These are phyloP conservation scores for Daldinia grandis DNA, from an alignment of 495 filamentous ascomycete genomes.

Conservation along the genomic window DNA sequence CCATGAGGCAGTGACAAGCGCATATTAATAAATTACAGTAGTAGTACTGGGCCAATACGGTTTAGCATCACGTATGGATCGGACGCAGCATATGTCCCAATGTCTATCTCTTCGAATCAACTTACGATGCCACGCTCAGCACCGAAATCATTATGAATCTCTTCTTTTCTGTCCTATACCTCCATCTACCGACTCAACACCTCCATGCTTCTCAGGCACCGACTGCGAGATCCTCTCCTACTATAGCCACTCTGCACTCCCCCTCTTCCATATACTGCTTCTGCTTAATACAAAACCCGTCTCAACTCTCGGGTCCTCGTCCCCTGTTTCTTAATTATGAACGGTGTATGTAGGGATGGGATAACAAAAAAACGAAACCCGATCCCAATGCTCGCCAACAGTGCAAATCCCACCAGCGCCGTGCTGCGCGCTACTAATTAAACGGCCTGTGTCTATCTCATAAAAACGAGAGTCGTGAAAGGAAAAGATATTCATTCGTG, in stretches of 20 bases:
- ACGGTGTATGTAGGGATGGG: constrained; percentile 44
- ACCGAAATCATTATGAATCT: constrained; percentile 37
- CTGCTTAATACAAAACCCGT: constrained; percentile 37
- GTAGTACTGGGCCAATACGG: not conserved
- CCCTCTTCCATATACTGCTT: constrained; percentile 21
- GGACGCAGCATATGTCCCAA: constrained; percentile 6
- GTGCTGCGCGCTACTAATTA: constrained; percentile 48
- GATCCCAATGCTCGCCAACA: constrained; percentile 48
- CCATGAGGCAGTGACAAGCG: not conserved
- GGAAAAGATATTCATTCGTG: constrained; percentile 42
- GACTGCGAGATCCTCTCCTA: constrained; percentile 35
- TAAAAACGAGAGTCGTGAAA: constrained; percentile 50
- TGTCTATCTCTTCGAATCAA: constrained; percentile 8
- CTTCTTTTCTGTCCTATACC: constrained; percentile 40
- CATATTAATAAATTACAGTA: not conserved
- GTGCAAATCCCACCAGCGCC: constrained; percentile 47
- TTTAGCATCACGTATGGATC: not conserved
- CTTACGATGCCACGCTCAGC: constrained; percentile 20
- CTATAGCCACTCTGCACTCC: constrained; percentile 38
- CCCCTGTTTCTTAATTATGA: constrained; percentile 42
- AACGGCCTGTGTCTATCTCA: constrained; percentile 49
- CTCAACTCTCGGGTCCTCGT: constrained; percentile 9
- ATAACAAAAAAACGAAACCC: constrained; percentile 44
- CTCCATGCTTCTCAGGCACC: constrained; percentile 29
- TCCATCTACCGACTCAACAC: constrained; percentile 42